Evolutionary conservation across 164 flowering plant species (phyloP), one percentile per base, ranked within the genome.

Genomic region (Kalanchoe fedtschenkoi): DNA sequence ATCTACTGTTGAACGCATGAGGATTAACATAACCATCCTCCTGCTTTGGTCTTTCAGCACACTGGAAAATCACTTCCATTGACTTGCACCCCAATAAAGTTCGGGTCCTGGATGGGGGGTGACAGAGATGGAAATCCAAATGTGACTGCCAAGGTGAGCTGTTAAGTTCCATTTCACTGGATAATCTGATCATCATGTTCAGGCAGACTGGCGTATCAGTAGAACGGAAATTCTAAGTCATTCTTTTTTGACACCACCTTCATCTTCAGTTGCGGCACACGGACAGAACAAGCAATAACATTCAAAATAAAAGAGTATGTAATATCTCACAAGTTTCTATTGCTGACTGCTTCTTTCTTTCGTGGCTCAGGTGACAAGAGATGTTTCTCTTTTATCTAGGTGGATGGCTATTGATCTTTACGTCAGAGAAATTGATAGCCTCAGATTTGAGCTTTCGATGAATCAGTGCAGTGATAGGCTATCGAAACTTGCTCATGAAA

Each of bases 61-160:
- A 91, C 98, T 58, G 96, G 96, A 62, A 79, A 68, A 60, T 80
- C 96, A 33, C 95, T 91, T 76, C 98, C 98, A 42, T 75, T 91
- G 74, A 91, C 92, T 53, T 80, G 88, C 70, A 86, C 96, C 8
- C 95, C 96, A 14, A 87, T 91, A 65, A 89, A 76, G 71, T 91
- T 91, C 78, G 96, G 96, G 22, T 89, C 98, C 69, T 91, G 98
- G 98, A 91, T 91, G 98, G 98, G 98, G 56, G 98, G 98, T 78
- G 98, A 91, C 72, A 79, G 96, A 77, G 98, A 91, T 79, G 98
- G 98, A 72, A 91, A 91, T 76, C 98, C 98, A 24, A 91, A 87
- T 75, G 98, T 91, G 26, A 91, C 96, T 17, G 78, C 98, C 68
- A 86, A 85, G 80, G 95, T 89, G 61, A 79, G 75, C 32, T 51